phyloP scores from a whole-genome alignment of 2,329 filamentous ascomycete species.

The Microsporum ferrugineum region DNA sequence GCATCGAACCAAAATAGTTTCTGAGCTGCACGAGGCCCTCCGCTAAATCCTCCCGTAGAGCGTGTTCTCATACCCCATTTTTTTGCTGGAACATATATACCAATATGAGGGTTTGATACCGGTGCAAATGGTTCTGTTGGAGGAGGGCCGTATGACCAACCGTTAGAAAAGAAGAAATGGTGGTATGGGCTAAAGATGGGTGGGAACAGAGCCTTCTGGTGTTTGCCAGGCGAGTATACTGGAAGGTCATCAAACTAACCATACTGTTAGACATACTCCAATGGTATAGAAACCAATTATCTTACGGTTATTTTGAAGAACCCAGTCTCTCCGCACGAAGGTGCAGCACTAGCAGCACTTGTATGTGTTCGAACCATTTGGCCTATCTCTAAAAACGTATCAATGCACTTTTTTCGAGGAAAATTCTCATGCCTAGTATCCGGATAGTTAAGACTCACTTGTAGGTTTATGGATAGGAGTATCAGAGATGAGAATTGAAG shows the following conservation, averaged over 20 bases:
- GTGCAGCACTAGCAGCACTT: neutral
- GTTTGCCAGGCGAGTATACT: conserved; percentile 14
- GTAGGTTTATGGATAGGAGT: neutral
- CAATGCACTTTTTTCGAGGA: neutral
- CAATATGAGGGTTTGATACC: conserved; percentile 37
- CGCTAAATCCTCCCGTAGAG: conserved; percentile 37
- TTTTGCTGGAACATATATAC: conserved; percentile 35
- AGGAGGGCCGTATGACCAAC: conserved; percentile 39
- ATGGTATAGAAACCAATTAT: neutral
- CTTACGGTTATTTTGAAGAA: conserved; percentile 15
- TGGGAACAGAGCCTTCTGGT: conserved; percentile 23
- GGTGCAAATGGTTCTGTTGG: conserved; percentile 36
- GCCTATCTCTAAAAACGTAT: neutral
- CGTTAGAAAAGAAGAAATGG: conserved; percentile 42
- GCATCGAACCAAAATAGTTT: conserved; percentile 43
- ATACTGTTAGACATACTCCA: neutral
- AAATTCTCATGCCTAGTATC: neutral
- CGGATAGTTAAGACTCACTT: neutral
- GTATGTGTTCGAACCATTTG: neutral
- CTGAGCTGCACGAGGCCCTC: conserved; percentile 33
- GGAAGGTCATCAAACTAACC: conserved; percentile 22
- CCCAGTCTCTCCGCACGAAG: conserved; percentile 12
- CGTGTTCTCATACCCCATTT: conserved; percentile 16
- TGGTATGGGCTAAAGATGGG: conserved; percentile 40
- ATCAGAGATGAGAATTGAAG: neutral